These are phyloP conservation scores for Tranzscheliella williamsii DNA, from an alignment of 1,284 basidiomycete genomes.

Conservation along the genomic window DNA sequence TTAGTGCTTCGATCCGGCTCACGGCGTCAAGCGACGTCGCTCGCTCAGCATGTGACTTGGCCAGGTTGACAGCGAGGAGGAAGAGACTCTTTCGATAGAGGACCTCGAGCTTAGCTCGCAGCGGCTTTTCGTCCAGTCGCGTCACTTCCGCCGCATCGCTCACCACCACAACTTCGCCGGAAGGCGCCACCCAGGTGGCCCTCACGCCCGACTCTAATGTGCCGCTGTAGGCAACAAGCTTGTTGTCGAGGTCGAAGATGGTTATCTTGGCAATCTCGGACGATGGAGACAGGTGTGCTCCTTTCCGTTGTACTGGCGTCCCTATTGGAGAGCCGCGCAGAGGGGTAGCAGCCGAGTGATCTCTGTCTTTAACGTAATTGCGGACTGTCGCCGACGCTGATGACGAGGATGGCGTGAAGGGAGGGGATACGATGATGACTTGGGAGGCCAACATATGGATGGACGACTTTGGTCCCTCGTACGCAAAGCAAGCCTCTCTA, in stretches of 20 bases:
- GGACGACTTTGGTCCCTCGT: slow-evolving; percentile 53
- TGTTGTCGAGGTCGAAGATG: slow-evolving; percentile 90
- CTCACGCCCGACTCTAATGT: slow-evolving; percentile 49
- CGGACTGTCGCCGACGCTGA: slow-evolving; percentile 75
- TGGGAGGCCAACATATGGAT: slow-evolving; percentile 45
- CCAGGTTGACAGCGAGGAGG: slow-evolving; percentile 51
- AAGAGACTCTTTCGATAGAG: slow-evolving; percentile 54
- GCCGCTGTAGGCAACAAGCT: slow-evolving; percentile 74
- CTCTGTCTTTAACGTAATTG: slow-evolving; percentile 66
- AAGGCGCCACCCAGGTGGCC: slow-evolving; percentile 19
- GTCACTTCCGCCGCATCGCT: slow-evolving; percentile 35
- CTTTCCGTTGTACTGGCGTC: slow-evolving; percentile 9
- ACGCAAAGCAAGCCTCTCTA: slow-evolving; percentile 79
- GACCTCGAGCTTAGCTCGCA: slow-evolving; percentile 51
- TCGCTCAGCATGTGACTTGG: slow-evolving; percentile 40
- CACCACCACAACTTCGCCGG: slow-evolving; percentile 46
- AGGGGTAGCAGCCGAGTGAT: slow-evolving; percentile 1
- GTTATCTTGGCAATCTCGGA: slow-evolving; percentile 71
- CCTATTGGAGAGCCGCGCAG: slow-evolving; percentile 12
- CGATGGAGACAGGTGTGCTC: slow-evolving; percentile 2
- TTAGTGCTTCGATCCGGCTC: slow-evolving; percentile 37
- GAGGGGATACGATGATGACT: slow-evolving; percentile 80
- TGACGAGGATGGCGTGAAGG: slow-evolving; percentile 71
- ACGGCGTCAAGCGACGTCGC: slow-evolving; percentile 22
- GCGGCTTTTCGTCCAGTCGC: slow-evolving; percentile 46